Percentiles rank a stretch among this genome's conserved stretches.
These are phyloP conservation scores for Cicer pinnatifidum DNA, from an alignment of 306 rosid species.

Conservation along the genomic window DNA sequence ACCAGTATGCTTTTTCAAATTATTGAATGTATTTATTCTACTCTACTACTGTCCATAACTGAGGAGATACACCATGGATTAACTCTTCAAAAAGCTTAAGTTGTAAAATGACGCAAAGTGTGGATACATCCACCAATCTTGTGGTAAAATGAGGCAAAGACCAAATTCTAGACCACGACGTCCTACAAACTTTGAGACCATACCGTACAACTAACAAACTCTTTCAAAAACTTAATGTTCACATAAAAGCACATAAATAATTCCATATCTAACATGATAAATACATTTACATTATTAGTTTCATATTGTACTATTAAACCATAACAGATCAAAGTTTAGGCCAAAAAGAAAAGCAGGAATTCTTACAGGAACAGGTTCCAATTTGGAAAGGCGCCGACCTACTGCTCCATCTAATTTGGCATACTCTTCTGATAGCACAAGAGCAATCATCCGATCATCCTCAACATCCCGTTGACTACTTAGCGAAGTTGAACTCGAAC, in stretches of 20 bases:
- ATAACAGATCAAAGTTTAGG: constrained; percentile 28
- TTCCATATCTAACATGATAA: not conserved
- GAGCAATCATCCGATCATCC: constrained; percentile 86
- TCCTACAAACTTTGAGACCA: not conserved
- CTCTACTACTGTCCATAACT: not conserved
- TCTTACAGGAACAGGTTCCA: constrained; percentile 73
- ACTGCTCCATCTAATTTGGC: constrained; percentile 74
- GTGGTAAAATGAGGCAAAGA: not conserved
- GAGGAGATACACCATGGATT: not conserved
- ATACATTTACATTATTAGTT: not conserved
- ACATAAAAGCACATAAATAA: not conserved
- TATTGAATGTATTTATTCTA: constrained; percentile 21
- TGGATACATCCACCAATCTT: constrained; percentile 16
- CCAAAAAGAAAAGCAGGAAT: constrained; percentile 22
- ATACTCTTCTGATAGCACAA: constrained; percentile 75
- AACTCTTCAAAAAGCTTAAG: not conserved
- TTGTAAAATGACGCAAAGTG: not conserved
- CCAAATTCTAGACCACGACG: not conserved
- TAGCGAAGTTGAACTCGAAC: constrained; percentile 67
- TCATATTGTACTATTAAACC: not conserved
- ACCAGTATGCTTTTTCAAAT: constrained; percentile 15
- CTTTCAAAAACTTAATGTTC: constrained; percentile 1
- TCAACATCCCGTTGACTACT: constrained; percentile 63
- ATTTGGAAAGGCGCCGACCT: constrained; percentile 68
- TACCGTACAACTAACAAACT: not conserved